Evolutionary conservation across 2,329 filamentous ascomycete genomes (phyloP).

Genomic region (Zelopaecilomyces penicillatus): DNA sequence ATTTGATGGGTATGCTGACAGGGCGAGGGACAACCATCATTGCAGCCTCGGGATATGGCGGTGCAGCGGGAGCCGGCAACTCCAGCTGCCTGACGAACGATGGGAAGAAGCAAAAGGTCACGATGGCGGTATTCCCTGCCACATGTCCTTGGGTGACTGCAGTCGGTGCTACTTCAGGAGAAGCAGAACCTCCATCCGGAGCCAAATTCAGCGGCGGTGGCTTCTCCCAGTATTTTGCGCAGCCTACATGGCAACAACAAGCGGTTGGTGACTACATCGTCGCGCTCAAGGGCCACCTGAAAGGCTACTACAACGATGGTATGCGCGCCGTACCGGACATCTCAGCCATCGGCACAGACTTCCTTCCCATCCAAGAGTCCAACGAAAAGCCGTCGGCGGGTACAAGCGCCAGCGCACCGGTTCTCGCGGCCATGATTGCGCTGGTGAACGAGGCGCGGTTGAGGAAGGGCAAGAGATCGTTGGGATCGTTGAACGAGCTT

Average conservation of each 20-base stretch:
- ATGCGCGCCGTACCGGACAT: slow-evolving; percentile 42
- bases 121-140: slow-evolving; percentile 34
- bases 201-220: slow-evolving; percentile 32
- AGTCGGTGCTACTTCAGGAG: slow-evolving; percentile 39
- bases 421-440: slow-evolving; percentile 39
- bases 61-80: slow-evolving; percentile 28
- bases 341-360: slow-evolving; percentile 48
- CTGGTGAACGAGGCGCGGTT: slow-evolving; percentile 40
- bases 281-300: slow-evolving; percentile 31
- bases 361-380: slow-evolving; percentile 29
- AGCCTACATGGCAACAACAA: slow-evolving; percentile 35
- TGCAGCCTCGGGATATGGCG: slow-evolving; percentile 43
- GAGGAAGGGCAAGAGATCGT: slow-evolving; percentile 30
- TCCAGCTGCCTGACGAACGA: slow-evolving; percentile 13
- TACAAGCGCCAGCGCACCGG: slow-evolving; percentile 38
- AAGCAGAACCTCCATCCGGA: not conserved
- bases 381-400: not conserved
- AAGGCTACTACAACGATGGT: slow-evolving; percentile 33
- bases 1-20: slow-evolving; percentile 43
- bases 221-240: slow-evolving; percentile 37
- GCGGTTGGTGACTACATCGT: slow-evolving; percentile 32
- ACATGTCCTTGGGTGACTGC: slow-evolving; percentile 39
- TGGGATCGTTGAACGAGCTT: slow-evolving; percentile 43
- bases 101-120: slow-evolving; percentile 30
- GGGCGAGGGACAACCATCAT: slow-evolving; percentile 44